These are phyloP conservation scores for Neurospora sublineolata DNA, from an alignment of 495 filamentous ascomycete species.

Conservation along the genomic window DNA sequence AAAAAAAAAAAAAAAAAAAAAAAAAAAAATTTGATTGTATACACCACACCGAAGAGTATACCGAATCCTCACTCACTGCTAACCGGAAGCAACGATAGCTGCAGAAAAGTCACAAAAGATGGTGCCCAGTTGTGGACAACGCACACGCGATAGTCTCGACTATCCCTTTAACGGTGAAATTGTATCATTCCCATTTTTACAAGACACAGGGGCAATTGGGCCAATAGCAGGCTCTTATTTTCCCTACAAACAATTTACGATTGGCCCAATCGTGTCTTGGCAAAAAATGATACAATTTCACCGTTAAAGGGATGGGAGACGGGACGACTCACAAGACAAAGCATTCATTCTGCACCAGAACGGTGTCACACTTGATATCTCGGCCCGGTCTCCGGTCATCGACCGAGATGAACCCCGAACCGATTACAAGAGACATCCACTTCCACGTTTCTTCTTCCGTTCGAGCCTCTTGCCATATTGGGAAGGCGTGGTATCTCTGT, in stretches of 20 bases:
- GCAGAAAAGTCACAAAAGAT: background rate
- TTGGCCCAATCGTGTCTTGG: too few species aligned
- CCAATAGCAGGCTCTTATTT: too few species aligned
- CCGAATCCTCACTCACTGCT: background rate
- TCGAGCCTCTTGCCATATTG: background rate
- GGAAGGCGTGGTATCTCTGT: background rate
- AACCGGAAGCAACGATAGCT: background rate
- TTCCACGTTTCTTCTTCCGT: background rate
- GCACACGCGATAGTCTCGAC: background rate
- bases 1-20: too few species aligned
- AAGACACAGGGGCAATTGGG: too few species aligned
- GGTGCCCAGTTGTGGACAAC: background rate
- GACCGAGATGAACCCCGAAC: background rate
- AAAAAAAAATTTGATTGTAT: too few species aligned
- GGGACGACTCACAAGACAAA: background rate
- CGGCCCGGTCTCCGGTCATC: background rate
- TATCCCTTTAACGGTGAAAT: too few species aligned
- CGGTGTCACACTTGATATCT: background rate
- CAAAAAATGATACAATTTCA: too few species aligned
- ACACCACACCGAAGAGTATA: background rate
- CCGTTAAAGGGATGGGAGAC: too few species aligned
- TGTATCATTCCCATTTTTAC: too few species aligned
- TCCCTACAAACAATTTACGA: too few species aligned
- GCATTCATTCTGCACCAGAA: background rate
- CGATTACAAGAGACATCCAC: background rate